Percentiles rank a stretch among this genome's conserved stretches.
Conservation (phyloP, 2,329 filamentous ascomycete genomes). For the Zasmidium angulare region DNA sequence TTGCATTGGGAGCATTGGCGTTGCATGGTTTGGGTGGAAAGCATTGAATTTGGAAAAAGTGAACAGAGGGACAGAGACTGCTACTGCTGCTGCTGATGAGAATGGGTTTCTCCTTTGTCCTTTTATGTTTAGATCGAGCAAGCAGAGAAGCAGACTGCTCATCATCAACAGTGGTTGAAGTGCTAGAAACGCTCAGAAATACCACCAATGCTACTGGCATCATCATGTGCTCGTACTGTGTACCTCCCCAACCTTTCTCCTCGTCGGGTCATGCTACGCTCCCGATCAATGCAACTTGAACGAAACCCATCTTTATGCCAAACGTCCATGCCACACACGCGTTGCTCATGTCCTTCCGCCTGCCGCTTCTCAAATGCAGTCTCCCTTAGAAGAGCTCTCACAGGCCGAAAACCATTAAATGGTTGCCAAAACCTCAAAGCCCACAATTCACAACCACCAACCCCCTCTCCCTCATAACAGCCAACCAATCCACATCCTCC, state of each 20-base stretch:
- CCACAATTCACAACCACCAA: constrained; percentile 54
- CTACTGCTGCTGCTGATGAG: not conserved
- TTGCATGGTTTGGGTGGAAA: not conserved
- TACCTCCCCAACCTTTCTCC: too few species aligned
- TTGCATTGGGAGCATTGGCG: not conserved
- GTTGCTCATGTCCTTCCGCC: not conserved
- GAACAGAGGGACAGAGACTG: not conserved
- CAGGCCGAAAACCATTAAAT: too few species aligned
- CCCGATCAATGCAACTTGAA: too few species aligned
- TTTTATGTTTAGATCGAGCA: not conserved
- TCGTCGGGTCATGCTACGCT: too few species aligned
- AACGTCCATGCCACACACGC: too few species aligned
- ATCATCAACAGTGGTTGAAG: too few species aligned
- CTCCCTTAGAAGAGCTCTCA: too few species aligned
- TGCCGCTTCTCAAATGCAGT: not conserved
- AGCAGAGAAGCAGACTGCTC: not conserved
- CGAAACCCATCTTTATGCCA: too few species aligned
- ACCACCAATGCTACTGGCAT: too few species aligned
- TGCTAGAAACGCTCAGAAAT: too few species aligned
- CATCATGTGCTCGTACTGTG: too few species aligned
- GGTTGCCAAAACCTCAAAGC: constrained; percentile 36
- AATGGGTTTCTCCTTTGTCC: not conserved
- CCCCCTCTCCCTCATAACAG: constrained; percentile 47
- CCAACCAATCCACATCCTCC: constrained; percentile 52
- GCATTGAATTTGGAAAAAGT: not conserved